Base-by-base conservation (phyloP, 208 protist genomes). In the Spongospora subterranea region DNA sequence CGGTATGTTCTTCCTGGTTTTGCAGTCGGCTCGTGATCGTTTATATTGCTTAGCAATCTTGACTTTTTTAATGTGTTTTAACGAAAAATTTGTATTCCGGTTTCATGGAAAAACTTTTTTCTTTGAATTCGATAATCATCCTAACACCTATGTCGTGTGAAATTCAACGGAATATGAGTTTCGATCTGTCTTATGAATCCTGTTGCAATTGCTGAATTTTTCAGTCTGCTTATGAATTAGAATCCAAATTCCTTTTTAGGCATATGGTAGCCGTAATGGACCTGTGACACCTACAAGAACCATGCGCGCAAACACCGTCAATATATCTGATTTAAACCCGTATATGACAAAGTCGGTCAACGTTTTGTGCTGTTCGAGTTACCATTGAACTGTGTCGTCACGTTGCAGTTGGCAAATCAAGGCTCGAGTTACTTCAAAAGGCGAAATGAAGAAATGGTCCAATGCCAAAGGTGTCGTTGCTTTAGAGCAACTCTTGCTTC, bases 351-450 rank as follows among this genome's bases (percentile, higher is more conserved):
- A 43, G 54, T 65, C 54, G 54, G 54, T 29, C 54, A 65, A 17
- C 29, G 54, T 17, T 17, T 17, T 65, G 54, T 29, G 20, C 20
- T 29, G 29, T 17, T 65, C 54, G 54, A 17, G 17, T 65, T 17
- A 29, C 54, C 20, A 32, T 65, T 65, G 54, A 65, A 17, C 54
- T 65, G 17, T 32, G 54, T 32, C 29, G 54, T 65, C 20, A 29
- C 20, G 54, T n/a, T n/a, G 90, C 89, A 88, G 71, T 17, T 91
- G 90, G 90, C 11, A 39, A 32, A 91, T 91, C 39, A 91, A 91
- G 39, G 90, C 90, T 11, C 90, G 90, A 13, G 90, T 91, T n/a
- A 91, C 90, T 6, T 29, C 32, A 11, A 91, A 91, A 41, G 54
- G 90, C 65, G 46, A 76, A 43, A 91, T 91, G 90, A 40, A 77